Conservation (phyloP, 306 rosid species). For the Rosa persica region DNA sequence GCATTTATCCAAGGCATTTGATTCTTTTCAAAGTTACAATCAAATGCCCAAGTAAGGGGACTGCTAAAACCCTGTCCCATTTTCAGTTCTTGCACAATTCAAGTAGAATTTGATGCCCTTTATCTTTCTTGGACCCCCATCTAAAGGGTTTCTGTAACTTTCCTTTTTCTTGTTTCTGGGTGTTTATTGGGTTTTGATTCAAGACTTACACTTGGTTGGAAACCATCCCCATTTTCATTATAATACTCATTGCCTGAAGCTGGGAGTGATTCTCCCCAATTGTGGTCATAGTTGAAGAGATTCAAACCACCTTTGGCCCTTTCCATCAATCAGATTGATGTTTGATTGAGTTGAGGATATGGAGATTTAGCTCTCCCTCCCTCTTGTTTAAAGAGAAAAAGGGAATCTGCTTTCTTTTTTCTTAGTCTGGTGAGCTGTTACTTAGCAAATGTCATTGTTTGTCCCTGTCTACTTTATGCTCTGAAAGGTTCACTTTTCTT, state of each 20-base stretch:
- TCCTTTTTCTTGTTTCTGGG: slow-evolving; percentile 22
- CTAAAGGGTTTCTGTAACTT: slow-evolving; percentile 34
- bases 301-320: slow-evolving; percentile 15
- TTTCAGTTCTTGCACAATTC: slow-evolving; percentile 47
- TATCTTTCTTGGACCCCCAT: slow-evolving; percentile 46
- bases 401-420: slow-evolving; percentile 88
- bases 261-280: slow-evolving; percentile 28
- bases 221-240: slow-evolving; percentile 1
- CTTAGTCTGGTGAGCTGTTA: slow-evolving; percentile 69
- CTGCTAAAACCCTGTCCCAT: slow-evolving; percentile 39
- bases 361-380: slow-evolving; percentile 37
- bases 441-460: slow-evolving; percentile 61
- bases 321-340: slow-evolving; percentile 39
- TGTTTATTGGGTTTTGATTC: slow-evolving; percentile 22
- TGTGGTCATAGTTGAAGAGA: slow-evolving; percentile 28
- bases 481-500: slow-evolving; percentile 94
- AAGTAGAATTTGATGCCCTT: slow-evolving; percentile 45
- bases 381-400: slow-evolving; percentile 49
- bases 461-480: slow-evolving; percentile 79
- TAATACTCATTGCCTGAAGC: slow-evolving; percentile 25
- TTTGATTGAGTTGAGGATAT: slow-evolving; percentile 39
- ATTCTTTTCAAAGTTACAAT: slow-evolving; percentile 32
- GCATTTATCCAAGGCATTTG: slow-evolving; percentile 49
- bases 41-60: slow-evolving; percentile 24
- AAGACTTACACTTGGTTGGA: slow-evolving; percentile 23